These are phyloP conservation scores for Aurinia saxatilis DNA, from an alignment of 345 rosid genomes.

Conservation along the genomic window DNA sequence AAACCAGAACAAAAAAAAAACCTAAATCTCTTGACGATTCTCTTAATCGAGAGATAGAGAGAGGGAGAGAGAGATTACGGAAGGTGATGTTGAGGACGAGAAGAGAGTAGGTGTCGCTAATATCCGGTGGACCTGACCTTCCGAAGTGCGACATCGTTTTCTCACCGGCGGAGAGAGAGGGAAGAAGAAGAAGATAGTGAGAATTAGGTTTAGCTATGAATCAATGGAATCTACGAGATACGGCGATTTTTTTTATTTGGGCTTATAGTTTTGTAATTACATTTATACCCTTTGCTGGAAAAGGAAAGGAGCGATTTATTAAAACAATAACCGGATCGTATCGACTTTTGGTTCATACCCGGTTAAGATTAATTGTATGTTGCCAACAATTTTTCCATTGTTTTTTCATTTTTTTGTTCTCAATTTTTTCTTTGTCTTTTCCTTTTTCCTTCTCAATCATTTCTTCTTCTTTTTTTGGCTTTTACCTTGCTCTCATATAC, in stretches of 20 bases:
- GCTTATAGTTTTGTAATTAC: background rate
- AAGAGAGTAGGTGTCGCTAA: slow-evolving; percentile 62
- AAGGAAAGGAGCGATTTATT: background rate
- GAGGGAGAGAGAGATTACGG: slow-evolving; percentile 36
- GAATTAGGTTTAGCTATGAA: slow-evolving; percentile 19
- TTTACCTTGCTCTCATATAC: too few species aligned
- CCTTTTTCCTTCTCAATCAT: too few species aligned
- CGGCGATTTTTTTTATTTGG: background rate
- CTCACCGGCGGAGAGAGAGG: background rate
- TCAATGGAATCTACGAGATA: background rate
- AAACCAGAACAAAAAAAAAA: slow-evolving; percentile 1
- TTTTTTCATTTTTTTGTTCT: too few species aligned
- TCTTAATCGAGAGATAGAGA: background rate
- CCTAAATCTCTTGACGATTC: background rate
- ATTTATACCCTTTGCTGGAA: background rate
- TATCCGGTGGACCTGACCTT: slow-evolving; percentile 74
- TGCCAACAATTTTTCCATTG: too few species aligned
- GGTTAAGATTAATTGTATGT: background rate
- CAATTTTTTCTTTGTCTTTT: too few species aligned
- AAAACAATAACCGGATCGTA: background rate
- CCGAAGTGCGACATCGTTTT: slow-evolving; percentile 71
- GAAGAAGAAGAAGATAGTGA: background rate
- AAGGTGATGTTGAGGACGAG: slow-evolving; percentile 83
- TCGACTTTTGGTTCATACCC: background rate
- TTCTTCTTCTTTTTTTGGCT: too few species aligned